Percentiles rank a stretch among this genome's conserved stretches.
Evolutionary conservation across 2,329 filamentous ascomycete species (phyloP).

Genomic region (Fusarium tjaetaba): DNA sequence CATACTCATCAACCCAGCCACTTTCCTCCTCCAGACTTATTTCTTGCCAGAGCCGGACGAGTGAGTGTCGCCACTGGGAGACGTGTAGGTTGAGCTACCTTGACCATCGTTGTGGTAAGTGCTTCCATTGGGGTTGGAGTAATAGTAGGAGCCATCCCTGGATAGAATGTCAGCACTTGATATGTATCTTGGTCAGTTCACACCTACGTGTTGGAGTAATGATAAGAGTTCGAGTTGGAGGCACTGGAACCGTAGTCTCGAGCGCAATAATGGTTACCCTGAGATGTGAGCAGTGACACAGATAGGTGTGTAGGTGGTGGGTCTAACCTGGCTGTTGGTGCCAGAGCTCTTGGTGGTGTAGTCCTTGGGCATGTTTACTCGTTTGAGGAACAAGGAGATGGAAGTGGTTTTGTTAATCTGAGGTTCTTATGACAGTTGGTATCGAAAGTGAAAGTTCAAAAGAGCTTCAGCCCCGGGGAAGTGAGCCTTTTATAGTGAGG

Average conservation of each 20-base stretch:
- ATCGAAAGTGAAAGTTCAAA: not conserved
- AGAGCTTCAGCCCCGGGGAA: not conserved
- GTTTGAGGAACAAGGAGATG: not conserved
- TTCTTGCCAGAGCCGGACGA: conserved; percentile 24
- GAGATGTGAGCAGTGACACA: not conserved
- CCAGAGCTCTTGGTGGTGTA: conserved; percentile 62
- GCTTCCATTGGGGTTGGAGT: conserved; percentile 74
- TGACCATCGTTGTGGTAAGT: conserved; percentile 73
- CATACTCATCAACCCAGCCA: not conserved
- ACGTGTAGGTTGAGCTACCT: conserved; percentile 69
- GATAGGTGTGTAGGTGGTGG: not conserved
- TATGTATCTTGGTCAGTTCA: not conserved
- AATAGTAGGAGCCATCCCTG: conserved; percentile 76
- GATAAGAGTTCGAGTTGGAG: conserved; percentile 68
- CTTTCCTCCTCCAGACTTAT: not conserved
- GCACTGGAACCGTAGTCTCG: conserved; percentile 69
- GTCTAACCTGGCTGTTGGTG: conserved; percentile 69
- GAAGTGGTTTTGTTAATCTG: not conserved
- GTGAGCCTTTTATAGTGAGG: not conserved
- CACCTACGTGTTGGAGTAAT: conserved; percentile 72
- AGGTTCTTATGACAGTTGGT: not conserved
- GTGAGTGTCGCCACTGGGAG: conserved; percentile 55
- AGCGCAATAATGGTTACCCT: conserved; percentile 76
- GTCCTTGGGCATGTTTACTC: conserved; percentile 29
- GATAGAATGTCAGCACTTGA: not conserved